phyloP scores from a whole-genome alignment of 2,329 filamentous ascomycete species.

The Diaporthe citriasiana region DNA sequence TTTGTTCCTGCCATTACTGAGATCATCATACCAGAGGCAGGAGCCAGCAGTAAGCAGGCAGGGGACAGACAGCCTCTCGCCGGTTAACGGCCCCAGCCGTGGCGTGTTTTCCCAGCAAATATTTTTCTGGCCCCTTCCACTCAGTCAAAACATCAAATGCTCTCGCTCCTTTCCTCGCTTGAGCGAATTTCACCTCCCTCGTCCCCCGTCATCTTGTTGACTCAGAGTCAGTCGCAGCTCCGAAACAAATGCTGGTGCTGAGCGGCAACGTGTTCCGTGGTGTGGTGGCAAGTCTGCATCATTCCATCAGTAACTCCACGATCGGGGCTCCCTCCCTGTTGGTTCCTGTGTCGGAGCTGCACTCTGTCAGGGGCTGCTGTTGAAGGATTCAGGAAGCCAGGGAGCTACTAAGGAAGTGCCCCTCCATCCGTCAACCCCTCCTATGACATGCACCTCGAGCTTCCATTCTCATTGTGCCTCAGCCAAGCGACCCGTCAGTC shows the following conservation, averaged over 20 bases:
- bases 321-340: neutral
- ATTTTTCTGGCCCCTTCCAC: conserved; percentile 1
- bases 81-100: conserved; percentile 32
- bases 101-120: conserved; percentile 33
- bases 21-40: conserved; percentile 7
- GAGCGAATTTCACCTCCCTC: conserved; percentile 26
- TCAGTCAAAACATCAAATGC: neutral
- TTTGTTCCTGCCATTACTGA: neutral
- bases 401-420: neutral
- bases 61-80: neutral
- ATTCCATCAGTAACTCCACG: conserved; percentile 4
- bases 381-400: neutral
- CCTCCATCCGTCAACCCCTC: neutral
- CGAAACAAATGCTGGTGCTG: neutral
- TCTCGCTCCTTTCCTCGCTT: conserved; percentile 42
- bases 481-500: conserved; percentile 29
- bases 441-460: neutral
- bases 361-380: conserved; percentile 1
- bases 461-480: neutral
- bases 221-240: neutral
- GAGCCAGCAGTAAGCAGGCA: neutral
- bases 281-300: conserved; percentile 24
- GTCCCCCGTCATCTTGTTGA: too few species aligned
- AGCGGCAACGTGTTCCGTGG: conserved; percentile 17
- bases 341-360: conserved; percentile 30